Conservation (phyloP, 2,329 filamentous ascomycete species). For the Talaromyces amestolkiae region DNA sequence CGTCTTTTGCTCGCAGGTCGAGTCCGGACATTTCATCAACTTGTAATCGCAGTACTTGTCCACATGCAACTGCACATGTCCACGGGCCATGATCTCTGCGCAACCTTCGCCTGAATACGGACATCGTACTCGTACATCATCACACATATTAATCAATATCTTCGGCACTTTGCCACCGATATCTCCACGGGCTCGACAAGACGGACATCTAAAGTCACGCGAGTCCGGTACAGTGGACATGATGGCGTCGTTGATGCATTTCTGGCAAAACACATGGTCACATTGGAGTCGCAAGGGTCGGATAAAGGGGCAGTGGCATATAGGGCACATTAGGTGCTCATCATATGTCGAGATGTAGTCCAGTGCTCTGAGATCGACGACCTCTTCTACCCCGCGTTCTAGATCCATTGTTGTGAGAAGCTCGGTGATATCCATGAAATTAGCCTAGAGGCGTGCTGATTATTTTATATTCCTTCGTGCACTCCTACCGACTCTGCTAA, state of each 20-base stretch:
- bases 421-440: slow-evolving; percentile 34
- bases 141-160: slow-evolving; percentile 60
- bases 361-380: slow-evolving; percentile 56
- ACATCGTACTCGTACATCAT: slow-evolving; percentile 60
- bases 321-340: slow-evolving; percentile 61
- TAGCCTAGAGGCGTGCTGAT: background rate
- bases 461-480: background rate
- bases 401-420: slow-evolving; percentile 29
- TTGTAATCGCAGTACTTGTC: slow-evolving; percentile 60
- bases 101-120: slow-evolving; percentile 57
- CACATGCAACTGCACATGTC: slow-evolving; percentile 58
- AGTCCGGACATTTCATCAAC: slow-evolving; percentile 52
- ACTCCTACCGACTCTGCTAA: background rate
- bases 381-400: slow-evolving; percentile 29
- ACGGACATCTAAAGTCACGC: slow-evolving; percentile 52
- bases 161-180: slow-evolving; percentile 49
- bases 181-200: slow-evolving; percentile 52
- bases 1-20: slow-evolving; percentile 52
- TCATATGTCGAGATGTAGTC: slow-evolving; percentile 59
- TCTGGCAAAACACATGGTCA: slow-evolving; percentile 63
- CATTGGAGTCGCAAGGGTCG: slow-evolving; percentile 58
- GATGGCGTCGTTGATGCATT: slow-evolving; percentile 55
- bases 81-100: slow-evolving; percentile 52
- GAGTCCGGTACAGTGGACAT: slow-evolving; percentile 32
- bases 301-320: slow-evolving; percentile 63